Conservation (phyloP, 225 moss, liverwort and hornwort genomes). For the Antitrichia curtipendula region DNA sequence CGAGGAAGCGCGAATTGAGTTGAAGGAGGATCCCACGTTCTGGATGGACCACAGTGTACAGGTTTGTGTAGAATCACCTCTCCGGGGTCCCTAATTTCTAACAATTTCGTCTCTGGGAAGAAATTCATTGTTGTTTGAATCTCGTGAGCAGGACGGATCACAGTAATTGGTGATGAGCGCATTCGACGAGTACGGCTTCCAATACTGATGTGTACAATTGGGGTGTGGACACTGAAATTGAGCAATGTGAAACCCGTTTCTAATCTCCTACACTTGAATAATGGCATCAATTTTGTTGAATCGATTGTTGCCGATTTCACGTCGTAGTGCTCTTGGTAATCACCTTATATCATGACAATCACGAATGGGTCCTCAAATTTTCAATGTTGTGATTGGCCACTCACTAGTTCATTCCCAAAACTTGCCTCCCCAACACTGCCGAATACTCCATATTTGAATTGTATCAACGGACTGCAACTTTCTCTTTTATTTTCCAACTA, state of each 20-base stretch:
- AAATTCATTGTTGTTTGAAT: not conserved
- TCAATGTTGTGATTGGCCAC: not conserved
- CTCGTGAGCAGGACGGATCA: not conserved
- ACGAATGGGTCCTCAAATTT: not conserved
- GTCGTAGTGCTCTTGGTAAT: not conserved
- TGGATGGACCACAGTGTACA: conserved; percentile 89
- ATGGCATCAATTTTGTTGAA: not conserved
- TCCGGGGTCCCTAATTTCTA: not conserved
- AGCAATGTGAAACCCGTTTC: not conserved
- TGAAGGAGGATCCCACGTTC: conserved; percentile 71
- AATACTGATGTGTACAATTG: not conserved
- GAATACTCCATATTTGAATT: not conserved
- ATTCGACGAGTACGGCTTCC: not conserved
- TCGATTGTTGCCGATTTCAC: not conserved
- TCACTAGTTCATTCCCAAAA: not conserved
- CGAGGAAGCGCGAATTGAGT: conserved; percentile 20
- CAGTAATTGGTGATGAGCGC: not conserved
- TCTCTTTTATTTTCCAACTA: not conserved
- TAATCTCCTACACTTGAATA: not conserved
- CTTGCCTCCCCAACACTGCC: too few relatives aligned
- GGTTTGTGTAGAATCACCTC: conserved; percentile 8
- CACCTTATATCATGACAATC: not conserved
- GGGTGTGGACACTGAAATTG: not conserved
- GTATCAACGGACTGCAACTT: not conserved
- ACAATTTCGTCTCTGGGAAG: not conserved